Percentiles rank a stretch among this genome's conserved stretches.
These are phyloP conservation scores for Carpinus fangiana DNA, from an alignment of 306 rosid genomes.

Conservation along the genomic window DNA sequence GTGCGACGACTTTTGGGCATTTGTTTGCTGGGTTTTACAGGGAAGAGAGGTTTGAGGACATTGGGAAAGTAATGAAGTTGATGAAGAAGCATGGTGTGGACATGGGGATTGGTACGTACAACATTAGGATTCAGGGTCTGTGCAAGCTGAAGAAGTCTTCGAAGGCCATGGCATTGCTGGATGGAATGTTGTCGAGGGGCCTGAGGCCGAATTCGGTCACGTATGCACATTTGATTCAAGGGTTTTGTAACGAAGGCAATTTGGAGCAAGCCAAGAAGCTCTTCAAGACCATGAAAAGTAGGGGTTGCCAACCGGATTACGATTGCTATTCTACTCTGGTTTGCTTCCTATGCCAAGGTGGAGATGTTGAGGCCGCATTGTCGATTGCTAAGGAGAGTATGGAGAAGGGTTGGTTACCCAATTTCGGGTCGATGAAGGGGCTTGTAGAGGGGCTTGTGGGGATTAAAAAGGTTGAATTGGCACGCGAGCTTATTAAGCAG, in stretches of 20 bases:
- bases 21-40: slow-evolving; percentile 56
- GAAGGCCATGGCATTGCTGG: slow-evolving; percentile 71
- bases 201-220: slow-evolving; percentile 60
- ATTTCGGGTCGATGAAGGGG: slow-evolving; percentile 52
- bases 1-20: slow-evolving; percentile 38
- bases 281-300: slow-evolving; percentile 50
- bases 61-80: slow-evolving; percentile 57
- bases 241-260: slow-evolving; percentile 69
- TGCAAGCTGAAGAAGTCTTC: slow-evolving; percentile 65
- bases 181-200: slow-evolving; percentile 55
- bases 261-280: slow-evolving; percentile 62
- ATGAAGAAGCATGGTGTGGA: slow-evolving; percentile 53
- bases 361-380: slow-evolving; percentile 58
- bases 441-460: slow-evolving; percentile 76
- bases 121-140: slow-evolving; percentile 67
- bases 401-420: slow-evolving; percentile 72
- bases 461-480: slow-evolving; percentile 54
- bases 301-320: slow-evolving; percentile 47
- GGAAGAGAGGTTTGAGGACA: slow-evolving; percentile 70
- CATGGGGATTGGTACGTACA: slow-evolving; percentile 49
- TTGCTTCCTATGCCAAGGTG: slow-evolving; percentile 46
- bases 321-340: slow-evolving; percentile 55
- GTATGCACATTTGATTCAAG: slow-evolving; percentile 63
- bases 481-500: slow-evolving; percentile 54
- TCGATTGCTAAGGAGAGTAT: slow-evolving; percentile 53